Evolutionary conservation across 176 grass and related monocot genomes (phyloP).

Genomic region (Lolium rigidum): DNA sequence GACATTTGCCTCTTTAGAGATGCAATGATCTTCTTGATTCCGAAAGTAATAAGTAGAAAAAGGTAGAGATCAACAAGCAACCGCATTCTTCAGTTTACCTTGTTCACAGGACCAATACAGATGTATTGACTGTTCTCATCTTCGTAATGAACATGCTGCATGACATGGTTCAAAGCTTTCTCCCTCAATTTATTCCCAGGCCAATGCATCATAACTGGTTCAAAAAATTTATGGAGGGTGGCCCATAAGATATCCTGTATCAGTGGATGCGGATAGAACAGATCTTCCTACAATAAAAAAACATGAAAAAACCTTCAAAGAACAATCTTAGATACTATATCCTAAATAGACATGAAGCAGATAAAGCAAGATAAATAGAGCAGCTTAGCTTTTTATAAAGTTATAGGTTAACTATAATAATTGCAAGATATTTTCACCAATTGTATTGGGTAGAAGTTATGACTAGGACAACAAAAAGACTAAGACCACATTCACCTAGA

Average conservation of each 20-base stretch:
- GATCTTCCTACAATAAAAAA: constrained; percentile 71
- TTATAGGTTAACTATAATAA: too few species aligned
- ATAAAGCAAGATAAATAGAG: too few species aligned
- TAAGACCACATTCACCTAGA: not conserved
- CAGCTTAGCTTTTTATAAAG: too few species aligned
- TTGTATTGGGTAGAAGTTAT: not conserved
- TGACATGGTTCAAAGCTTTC: constrained; percentile 69
- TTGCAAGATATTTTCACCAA: constrained; percentile 21
- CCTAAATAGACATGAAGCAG: not conserved
- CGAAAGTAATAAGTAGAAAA: not conserved
- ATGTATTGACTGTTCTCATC: constrained; percentile 88
- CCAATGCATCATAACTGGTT: constrained; percentile 80
- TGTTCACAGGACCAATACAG: constrained; percentile 95
- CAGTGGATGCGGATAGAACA: constrained; percentile 81
- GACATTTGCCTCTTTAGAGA: not conserved
- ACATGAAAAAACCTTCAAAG: not conserved
- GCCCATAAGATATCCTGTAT: constrained; percentile 92
- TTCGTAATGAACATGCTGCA: constrained; percentile 91
- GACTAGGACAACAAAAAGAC: not conserved
- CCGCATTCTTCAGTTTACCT: constrained; percentile 54
- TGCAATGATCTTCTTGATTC: constrained; percentile 4
- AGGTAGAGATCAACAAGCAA: constrained; percentile 20
- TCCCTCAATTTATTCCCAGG: constrained; percentile 79
- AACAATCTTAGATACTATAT: constrained; percentile 22
- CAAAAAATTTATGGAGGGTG: constrained; percentile 79